Evolutionary conservation across 1,284 basidiomycete species (phyloP), one percentile per base, ranked within the genome.

Genomic region (Cystobasidiaceae sp.): DNA sequence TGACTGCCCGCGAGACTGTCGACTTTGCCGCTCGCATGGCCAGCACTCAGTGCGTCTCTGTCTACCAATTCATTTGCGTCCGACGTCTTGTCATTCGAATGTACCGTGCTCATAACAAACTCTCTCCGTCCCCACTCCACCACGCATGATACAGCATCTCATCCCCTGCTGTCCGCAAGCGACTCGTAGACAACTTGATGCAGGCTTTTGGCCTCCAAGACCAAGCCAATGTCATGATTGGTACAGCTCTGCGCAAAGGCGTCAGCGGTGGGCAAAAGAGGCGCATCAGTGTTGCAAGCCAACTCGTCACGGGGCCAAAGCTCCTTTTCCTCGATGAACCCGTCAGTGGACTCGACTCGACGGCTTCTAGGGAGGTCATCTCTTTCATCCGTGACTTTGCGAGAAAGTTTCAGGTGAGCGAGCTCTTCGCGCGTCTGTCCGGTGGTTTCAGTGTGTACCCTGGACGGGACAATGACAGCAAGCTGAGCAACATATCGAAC

Each of bases 281-380:
- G 4, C 67, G 78, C 0, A 75, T 78, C 19, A 73, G 72, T 1
- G 74, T 78, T 67, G 78, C 75, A 8, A 74, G 71, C 59, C 71
- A 71, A 3, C 67, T 80, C 9, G 75, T 79, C 7, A 75, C 75
- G 4, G 71, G 71, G 1, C 77, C 78, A 8, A 62, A 46, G 55
- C 66, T 79, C 1, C 71, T 80, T n/a, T 75, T 79, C 63, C 72
- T 79, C 19, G 79, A 80, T 64, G 79, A 80, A 68, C 78, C 78
- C 0, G 78, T 77, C 2, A 69, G 66, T 4, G 77, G 76, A 2
- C 64, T 77, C 5, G 74, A 75, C 51, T 68, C 57, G 2, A 52
- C 60, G 17, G 19, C 19, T 45, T 37, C 51, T 32, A 34, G 34
- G 23, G 76, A 78, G 58, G 76, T 78, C 11, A 70, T 78, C 21